Evolutionary conservation across 352 stramenopile species (phyloP).

Genomic region (Blastocystis hominis): DNA sequence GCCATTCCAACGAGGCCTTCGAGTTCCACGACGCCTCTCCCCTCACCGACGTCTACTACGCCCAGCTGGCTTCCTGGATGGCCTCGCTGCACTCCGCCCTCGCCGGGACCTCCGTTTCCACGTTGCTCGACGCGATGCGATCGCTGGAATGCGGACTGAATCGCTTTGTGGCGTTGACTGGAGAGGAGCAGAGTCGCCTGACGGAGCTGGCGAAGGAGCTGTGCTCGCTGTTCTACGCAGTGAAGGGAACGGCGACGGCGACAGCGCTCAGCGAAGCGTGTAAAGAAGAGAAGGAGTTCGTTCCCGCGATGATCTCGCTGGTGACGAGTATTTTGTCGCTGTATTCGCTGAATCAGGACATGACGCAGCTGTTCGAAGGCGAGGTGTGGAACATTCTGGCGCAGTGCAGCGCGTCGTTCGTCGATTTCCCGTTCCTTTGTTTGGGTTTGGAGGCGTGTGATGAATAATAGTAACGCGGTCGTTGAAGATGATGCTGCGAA

Average conservation of each 20-base stretch:
- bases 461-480: neutral
- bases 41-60: neutral
- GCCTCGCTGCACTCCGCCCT: neutral
- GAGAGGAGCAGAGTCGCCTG: neutral
- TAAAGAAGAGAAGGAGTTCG: neutral
- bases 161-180: neutral
- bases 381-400: neutral
- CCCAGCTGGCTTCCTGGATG: neutral
- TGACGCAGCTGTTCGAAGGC: neutral
- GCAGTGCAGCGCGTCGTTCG: neutral
- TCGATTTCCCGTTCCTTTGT: neutral
- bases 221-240: neutral
- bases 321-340: neutral
- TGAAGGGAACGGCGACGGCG: neutral
- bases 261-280: neutral
- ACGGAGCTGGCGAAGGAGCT: neutral
- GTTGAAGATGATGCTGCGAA: constrained; percentile 1
- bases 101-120: neutral
- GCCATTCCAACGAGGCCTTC: neutral
- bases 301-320: neutral
- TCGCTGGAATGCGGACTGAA: neutral
- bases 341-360: constrained; percentile 17
- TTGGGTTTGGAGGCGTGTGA: neutral
- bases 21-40: neutral
- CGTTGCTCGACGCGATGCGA: neutral